Evolutionary conservation across 768 basidiomycete genomes (phyloP).

Genomic region (Holtermanniella nyarrowii): DNA sequence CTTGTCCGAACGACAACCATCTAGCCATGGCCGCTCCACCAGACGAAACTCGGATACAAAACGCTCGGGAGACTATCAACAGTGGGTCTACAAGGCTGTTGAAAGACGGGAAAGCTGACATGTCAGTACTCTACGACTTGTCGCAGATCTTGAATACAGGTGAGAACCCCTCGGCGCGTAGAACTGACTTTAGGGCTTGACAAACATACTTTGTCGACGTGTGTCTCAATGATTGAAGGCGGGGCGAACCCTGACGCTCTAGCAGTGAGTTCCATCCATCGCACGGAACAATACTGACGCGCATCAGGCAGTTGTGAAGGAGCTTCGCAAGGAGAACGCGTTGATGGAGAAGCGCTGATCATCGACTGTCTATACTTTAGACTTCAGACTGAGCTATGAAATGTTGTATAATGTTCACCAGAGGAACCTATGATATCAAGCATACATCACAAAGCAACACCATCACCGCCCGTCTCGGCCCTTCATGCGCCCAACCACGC

Average conservation of each 20-base stretch:
- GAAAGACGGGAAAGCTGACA: not conserved
- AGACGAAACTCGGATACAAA: conserved; percentile 26
- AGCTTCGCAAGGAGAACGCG: conserved; percentile 61
- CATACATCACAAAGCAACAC: too few species aligned
- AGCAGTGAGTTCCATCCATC: conserved; percentile 52
- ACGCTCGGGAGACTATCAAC: conserved; percentile 35
- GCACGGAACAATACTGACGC: not conserved
- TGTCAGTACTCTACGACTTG: conserved; percentile 68
- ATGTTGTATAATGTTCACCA: too few species aligned
- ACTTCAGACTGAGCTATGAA: too few species aligned
- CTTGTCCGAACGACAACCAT: not conserved
- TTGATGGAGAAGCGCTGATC: not conserved
- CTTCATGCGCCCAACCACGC: not conserved
- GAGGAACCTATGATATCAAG: too few species aligned
- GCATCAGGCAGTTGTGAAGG: conserved; percentile 67
- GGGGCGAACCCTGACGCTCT: conserved; percentile 87
- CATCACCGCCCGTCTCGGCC: not conserved
- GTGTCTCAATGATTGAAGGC: conserved; percentile 81
- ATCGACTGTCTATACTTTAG: too few species aligned
- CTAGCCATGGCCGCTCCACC: conserved; percentile 15
- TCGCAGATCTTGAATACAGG: conserved; percentile 76
- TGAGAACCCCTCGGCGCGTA: conserved; percentile 9
- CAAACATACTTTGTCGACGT: conserved; percentile 83
- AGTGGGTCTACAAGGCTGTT: conserved; percentile 11
- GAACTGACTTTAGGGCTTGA: conserved; percentile 49